Conservation (phyloP, 441 rosid genomes). For the Pelargonium fulgidum region DNA sequence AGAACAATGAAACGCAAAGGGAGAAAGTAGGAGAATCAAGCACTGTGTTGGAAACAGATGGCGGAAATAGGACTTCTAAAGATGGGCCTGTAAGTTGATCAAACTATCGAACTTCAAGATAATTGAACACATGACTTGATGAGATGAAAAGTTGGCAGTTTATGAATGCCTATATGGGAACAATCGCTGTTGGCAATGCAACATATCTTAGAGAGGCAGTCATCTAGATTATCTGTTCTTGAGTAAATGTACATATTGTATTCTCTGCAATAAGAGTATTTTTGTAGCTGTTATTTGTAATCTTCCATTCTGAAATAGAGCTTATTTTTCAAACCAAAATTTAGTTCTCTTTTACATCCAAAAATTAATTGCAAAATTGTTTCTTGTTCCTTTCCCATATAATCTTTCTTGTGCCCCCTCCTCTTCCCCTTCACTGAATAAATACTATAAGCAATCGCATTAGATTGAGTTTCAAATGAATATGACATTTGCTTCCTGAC, state of each 20-base stretch:
- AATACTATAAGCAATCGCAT: background rate
- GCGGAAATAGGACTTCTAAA: slow-evolving; percentile 17
- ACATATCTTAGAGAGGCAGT: background rate
- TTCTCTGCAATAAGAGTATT: background rate
- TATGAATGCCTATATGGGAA: background rate
- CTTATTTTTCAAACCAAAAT: no score
- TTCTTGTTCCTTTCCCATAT: no score
- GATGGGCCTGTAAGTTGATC: slow-evolving; percentile 23
- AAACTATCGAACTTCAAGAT: background rate
- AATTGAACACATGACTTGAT: background rate
- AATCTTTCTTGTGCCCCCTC: background rate
- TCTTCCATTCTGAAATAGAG: background rate
- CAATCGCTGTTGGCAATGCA: background rate
- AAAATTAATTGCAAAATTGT: background rate
- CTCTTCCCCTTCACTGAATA: background rate
- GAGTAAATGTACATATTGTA: background rate
- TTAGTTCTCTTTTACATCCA: background rate
- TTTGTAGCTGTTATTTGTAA: background rate
- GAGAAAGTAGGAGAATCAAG: slow-evolving; percentile 32
- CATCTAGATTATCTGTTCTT: background rate
- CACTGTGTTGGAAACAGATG: slow-evolving; percentile 24
- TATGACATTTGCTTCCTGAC: background rate
- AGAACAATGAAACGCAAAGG: slow-evolving; percentile 25
- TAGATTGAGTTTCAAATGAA: background rate
- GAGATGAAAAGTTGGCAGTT: background rate